Percentiles rank a stretch among this genome's conserved stretches.
Conservation (phyloP, 805 yeast species). For the Ogataea ramenticola region DNA sequence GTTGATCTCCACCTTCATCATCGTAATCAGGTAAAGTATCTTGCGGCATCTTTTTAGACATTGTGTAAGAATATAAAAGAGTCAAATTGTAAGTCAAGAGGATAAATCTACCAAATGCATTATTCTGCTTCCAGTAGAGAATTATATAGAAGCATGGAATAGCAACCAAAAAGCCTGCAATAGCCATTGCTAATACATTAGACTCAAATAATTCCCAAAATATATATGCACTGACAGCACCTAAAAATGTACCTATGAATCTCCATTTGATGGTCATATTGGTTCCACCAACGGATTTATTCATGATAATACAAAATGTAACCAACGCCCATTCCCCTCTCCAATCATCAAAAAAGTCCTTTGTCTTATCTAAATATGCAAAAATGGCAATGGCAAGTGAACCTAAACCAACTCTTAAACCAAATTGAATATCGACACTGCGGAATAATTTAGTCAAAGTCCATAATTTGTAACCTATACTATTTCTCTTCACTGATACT, state of each 20-base stretch:
- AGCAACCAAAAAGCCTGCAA: slow-evolving; percentile 39
- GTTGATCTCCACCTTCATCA: slow-evolving; percentile 63
- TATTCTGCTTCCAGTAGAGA: slow-evolving; percentile 55
- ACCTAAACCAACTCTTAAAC: slow-evolving; percentile 73
- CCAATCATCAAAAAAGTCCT: slow-evolving; percentile 52
- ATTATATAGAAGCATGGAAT: slow-evolving; percentile 51
- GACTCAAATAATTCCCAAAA: slow-evolving; percentile 57
- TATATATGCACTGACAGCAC: slow-evolving; percentile 54
- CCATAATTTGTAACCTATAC: slow-evolving; percentile 36
- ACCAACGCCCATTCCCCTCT: slow-evolving; percentile 81
- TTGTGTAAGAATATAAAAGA: slow-evolving; percentile 65
- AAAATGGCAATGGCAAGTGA: slow-evolving; percentile 58
- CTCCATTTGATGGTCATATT: slow-evolving; percentile 71
- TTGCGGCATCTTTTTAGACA: slow-evolving; percentile 50
- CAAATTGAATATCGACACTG: slow-evolving; percentile 67
- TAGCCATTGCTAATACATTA: slow-evolving; percentile 43
- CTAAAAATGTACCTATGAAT: slow-evolving; percentile 66
- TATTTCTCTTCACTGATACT: neutral
- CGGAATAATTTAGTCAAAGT: slow-evolving; percentile 41
- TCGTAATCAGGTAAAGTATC: slow-evolving; percentile 31
- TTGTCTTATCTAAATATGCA: slow-evolving; percentile 56
- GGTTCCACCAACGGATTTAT: slow-evolving; percentile 79
- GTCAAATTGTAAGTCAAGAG: slow-evolving; percentile 73
- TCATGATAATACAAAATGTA: slow-evolving; percentile 80
- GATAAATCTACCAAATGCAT: slow-evolving; percentile 63